These are phyloP conservation scores for Sporothrix pallida DNA, from an alignment of 2,329 filamentous ascomycete species.

Conservation along the genomic window DNA sequence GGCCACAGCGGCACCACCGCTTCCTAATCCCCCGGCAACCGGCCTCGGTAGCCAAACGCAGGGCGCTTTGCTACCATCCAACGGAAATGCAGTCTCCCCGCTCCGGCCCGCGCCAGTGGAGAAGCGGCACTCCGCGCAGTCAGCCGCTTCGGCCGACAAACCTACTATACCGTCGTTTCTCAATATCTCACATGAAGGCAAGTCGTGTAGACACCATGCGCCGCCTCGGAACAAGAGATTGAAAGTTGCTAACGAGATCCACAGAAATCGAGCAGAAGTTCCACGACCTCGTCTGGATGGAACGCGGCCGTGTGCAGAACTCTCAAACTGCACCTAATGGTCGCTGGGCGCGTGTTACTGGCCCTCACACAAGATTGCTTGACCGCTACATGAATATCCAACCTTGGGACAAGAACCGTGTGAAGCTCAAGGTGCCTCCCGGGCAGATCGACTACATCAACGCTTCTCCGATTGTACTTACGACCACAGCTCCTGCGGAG, in stretches of 20 bases:
- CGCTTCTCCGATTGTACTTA: slow-evolving; percentile 71
- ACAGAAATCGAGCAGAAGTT: slow-evolving; percentile 59
- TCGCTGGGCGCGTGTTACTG: slow-evolving; percentile 59
- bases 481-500: slow-evolving; percentile 45
- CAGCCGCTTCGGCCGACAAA: neutral
- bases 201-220: slow-evolving; percentile 36
- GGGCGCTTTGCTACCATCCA: slow-evolving; percentile 28
- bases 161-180: slow-evolving; percentile 43
- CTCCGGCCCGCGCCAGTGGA: slow-evolving; percentile 28
- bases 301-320: slow-evolving; percentile 55
- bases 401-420: slow-evolving; percentile 84
- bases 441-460: slow-evolving; percentile 81
- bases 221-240: too few species aligned
- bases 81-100: slow-evolving; percentile 22
- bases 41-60: slow-evolving; percentile 30
- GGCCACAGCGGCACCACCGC: slow-evolving; percentile 19
- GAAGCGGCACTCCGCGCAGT: slow-evolving; percentile 26
- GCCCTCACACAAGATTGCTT: slow-evolving; percentile 61
- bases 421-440: slow-evolving; percentile 78
- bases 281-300: slow-evolving; percentile 59
- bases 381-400: slow-evolving; percentile 92
- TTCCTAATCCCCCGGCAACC: slow-evolving; percentile 38
- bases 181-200: slow-evolving; percentile 50
- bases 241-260: neutral
- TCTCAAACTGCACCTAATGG: slow-evolving; percentile 48